phyloP scores from a whole-genome alignment of 805 yeast genomes.

The Metschnikowia chrysomelidarum region DNA sequence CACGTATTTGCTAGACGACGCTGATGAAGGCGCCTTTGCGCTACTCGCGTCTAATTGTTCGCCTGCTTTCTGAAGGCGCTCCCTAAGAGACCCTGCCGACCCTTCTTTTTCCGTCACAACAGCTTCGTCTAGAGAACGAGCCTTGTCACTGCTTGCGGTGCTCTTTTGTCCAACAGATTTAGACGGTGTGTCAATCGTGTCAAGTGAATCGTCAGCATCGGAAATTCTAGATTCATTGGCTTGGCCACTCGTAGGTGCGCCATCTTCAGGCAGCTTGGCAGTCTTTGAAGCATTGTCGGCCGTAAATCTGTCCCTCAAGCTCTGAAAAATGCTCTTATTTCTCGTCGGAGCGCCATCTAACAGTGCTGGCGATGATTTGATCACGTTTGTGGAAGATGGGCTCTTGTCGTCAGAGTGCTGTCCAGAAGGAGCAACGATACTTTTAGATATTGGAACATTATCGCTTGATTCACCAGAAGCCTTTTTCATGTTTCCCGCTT shows the following conservation, averaged over 20 bases:
- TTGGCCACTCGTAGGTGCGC: neutral
- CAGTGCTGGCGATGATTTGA: constrained; percentile 4
- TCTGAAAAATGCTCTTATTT: constrained; percentile 34
- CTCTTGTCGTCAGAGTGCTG: neutral
- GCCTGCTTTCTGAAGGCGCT: too few species aligned
- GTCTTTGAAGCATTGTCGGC: constrained; percentile 8
- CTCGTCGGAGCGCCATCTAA: constrained; percentile 14
- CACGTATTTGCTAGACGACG: too few species aligned
- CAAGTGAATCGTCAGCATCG: neutral
- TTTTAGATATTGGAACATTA: neutral
- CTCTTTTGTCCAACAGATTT: too few species aligned
- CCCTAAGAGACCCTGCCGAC: too few species aligned
- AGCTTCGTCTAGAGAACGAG: too few species aligned
- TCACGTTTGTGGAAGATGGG: neutral
- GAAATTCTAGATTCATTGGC: neutral
- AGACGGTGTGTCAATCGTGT: neutral
- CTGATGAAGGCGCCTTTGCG: too few species aligned
- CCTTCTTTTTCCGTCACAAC: too few species aligned
- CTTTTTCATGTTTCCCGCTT: neutral
- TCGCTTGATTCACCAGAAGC: neutral
- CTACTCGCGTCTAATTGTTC: too few species aligned
- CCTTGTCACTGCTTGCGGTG: too few species aligned
- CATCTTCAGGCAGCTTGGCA: neutral
- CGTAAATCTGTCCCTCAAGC: constrained; percentile 31
- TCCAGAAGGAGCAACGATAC: neutral